Evolutionary conservation across 2,329 filamentous ascomycete genomes (phyloP), one percentile per base, ranked within the genome.

Genomic region (Lachnellula subtilissima): DNA sequence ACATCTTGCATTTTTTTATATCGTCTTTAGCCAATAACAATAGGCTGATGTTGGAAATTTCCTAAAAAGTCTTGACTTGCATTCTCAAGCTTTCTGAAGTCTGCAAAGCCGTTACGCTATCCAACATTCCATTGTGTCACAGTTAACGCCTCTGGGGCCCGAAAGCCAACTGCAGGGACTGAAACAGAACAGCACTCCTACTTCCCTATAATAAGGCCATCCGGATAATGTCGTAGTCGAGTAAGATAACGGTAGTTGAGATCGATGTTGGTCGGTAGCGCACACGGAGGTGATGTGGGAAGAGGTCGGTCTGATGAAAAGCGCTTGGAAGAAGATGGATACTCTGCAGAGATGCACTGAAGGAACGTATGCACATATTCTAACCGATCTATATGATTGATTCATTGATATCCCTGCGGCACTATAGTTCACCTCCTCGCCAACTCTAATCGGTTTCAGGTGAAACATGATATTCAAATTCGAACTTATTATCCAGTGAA

Each of bases 401-500:
- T 32, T 12, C 28, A 4, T 32, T 32, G 28, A 32, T 32, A 12
- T 32, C 28, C 28, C 9, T 11, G 28, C 28, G 9, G 9, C 28
- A 11, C 28, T 12, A 32, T 12, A 9, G 9, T 9, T 28, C 9
- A 28, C 25, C 15, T 28, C 43, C 22, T 47, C 15, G 17, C 11
- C 19, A 45, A 45, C 42, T 22, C 3, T 22, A 6, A 4, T 2
- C 28, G 12, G 11, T 32, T 32, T 32, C 9, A 32, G 28, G 3
- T 32, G 9, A 32, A 32, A 9, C 28, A 32, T 32, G 3, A 5
- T 4, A 32, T 23, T 15, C 23, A 22, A 19, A 48, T 48, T 12
- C 4, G 12, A 22, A 23, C 45, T 15, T 17, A 25, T 35, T 32
- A 48, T 25, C 45, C 45, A 9, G 59, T 58, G 50, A 67, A 62